A percentile compares a stretch with the other conserved stretches of the same genome.
phyloP scores from a whole-genome alignment of 352 stramenopile species.

The Globisporangium heterothallicum region DNA sequence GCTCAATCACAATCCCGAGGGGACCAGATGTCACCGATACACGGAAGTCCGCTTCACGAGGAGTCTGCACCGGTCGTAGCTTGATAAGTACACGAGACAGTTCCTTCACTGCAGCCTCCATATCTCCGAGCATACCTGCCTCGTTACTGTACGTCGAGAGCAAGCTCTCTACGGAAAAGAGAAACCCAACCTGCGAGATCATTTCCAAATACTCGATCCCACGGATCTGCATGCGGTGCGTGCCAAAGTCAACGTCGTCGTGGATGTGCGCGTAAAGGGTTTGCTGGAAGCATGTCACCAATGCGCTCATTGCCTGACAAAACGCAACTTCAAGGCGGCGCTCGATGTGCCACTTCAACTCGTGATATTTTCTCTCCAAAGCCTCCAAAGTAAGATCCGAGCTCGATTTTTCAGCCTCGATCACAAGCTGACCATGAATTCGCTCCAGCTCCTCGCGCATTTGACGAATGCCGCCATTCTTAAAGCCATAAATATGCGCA shows the following conservation, averaged over 20 bases:
- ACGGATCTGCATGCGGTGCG: slow-evolving; percentile 25
- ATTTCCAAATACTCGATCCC: slow-evolving; percentile 72
- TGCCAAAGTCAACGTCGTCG: slow-evolving; percentile 31
- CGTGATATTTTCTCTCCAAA: slow-evolving; percentile 70
- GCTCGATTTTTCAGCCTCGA: slow-evolving; percentile 43
- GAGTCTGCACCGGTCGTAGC: slow-evolving; percentile 59
- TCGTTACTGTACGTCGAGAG: slow-evolving; percentile 85
- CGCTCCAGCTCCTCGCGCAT: slow-evolving; percentile 62
- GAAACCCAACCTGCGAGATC: slow-evolving; percentile 58
- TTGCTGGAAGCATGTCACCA: slow-evolving; percentile 85
- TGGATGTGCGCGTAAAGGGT: slow-evolving; percentile 77
- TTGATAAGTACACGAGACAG: slow-evolving; percentile 64
- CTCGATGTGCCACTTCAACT: slow-evolving; percentile 82
- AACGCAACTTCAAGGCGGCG: slow-evolving; percentile 80
- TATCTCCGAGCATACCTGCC: slow-evolving; percentile 80
- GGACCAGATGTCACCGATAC: slow-evolving; percentile 64
- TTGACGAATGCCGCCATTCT: slow-evolving; percentile 68
- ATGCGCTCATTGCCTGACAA: slow-evolving; percentile 70
- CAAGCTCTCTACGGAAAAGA: slow-evolving; percentile 81
- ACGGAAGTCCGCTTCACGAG: slow-evolving; percentile 53
- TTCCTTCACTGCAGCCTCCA: slow-evolving; percentile 73
- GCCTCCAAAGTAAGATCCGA: slow-evolving; percentile 73
- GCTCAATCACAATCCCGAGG: slow-evolving; percentile 59
- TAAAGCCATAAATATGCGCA: slow-evolving; percentile 81
- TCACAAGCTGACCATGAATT: slow-evolving; percentile 37